Evolutionary conservation across 2,329 filamentous ascomycete species (phyloP), one percentile per base, ranked within the genome.

Genomic region (Aspergillus sp.): DNA sequence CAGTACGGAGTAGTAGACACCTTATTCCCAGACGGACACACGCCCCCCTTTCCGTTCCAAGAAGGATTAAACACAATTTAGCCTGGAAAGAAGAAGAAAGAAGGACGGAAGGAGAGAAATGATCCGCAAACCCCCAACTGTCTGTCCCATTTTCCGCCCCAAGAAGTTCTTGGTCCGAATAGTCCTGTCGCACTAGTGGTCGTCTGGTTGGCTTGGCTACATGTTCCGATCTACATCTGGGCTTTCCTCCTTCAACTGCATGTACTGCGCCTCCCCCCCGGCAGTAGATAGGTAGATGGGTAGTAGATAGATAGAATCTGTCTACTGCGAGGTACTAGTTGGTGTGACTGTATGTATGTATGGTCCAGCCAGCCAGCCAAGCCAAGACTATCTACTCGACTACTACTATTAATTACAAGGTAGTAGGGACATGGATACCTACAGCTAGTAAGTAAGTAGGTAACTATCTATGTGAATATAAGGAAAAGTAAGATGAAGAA

Each of bases 1-100:
- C 32, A 36, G 32, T 36, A 36, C 25, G 25, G 25, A 28, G 25
- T 28, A 12, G 12, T 36, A 36, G 10, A 36, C 5, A 36, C 32
- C 5, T 36, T 36, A 36, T 36, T 36, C 12, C 12, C 32, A 36
- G 12, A 36, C 32, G 32, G 32, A 36, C 32, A 36, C 1, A 13
- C 4, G 3, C 10, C 55, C 30, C 41, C 39, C 39, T 59, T 51
- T 52, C 32, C 55, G 57, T 47, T 55, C 32, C 62, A 56, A 61
- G 56, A 43, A 52, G 49, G 50, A 53, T 50, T 50, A 43, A 28
- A 28, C 25, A 28, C 25, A 28, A 28, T 28, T 28, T 28, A 28
- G 25, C 25, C 25, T 28, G 25, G 25, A 28, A 28, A 28, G 25
- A 28, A 28, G 25, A 8, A 28, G 23, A 7, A 25, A 6, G 23